Evolutionary conservation across 2,329 filamentous ascomycete genomes (phyloP).

Genomic region (Salinomyces thailandicus): DNA sequence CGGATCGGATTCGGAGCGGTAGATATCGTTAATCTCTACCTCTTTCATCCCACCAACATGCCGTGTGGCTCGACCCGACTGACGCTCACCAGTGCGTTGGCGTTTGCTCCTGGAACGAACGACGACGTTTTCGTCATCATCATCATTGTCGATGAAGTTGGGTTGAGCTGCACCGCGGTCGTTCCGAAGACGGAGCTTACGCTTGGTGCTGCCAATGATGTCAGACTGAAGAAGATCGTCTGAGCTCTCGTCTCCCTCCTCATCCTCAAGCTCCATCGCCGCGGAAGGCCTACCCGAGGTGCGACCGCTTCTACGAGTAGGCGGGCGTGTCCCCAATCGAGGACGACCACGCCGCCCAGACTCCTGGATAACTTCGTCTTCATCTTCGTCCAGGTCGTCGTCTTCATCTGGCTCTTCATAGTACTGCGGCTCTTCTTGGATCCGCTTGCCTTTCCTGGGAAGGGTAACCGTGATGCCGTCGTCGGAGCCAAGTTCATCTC

Average conservation of each 20-base stretch:
- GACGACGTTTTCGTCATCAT: slow-evolving; percentile 5
- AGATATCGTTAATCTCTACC: slow-evolving; percentile 47
- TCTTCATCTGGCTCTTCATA: slow-evolving; percentile 12
- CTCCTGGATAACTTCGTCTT: slow-evolving; percentile 5
- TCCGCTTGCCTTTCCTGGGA: slow-evolving; percentile 13
- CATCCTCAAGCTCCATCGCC: slow-evolving; percentile 11
- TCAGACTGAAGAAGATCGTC: slow-evolving; percentile 30
- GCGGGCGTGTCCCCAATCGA: slow-evolving; percentile 7
- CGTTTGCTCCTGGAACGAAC: slow-evolving; percentile 7
- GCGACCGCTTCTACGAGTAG: slow-evolving; percentile 9
- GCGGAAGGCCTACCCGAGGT: not conserved
- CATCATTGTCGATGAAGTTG: slow-evolving; percentile 6
- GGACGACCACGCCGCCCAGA: slow-evolving; percentile 6
- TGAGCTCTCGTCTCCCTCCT: slow-evolving; percentile 22
- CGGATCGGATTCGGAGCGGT: slow-evolving; percentile 34
- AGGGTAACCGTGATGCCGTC: slow-evolving; percentile 8
- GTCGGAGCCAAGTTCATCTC: slow-evolving; percentile 13
- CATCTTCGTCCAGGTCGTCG: slow-evolving; percentile 14
- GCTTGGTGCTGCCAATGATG: slow-evolving; percentile 28
- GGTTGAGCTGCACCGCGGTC: not conserved
- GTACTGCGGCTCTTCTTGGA: slow-evolving; percentile 16
- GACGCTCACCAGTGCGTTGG: slow-evolving; percentile 24
- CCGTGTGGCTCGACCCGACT: slow-evolving; percentile 38
- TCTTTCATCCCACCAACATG: slow-evolving; percentile 43
- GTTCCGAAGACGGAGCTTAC: slow-evolving; percentile 23